A percentile compares a stretch with the other conserved stretches of the same genome.
Conservation (phyloP, 2,329 filamentous ascomycete genomes). For the Pseudogymnoascus sp. region DNA sequence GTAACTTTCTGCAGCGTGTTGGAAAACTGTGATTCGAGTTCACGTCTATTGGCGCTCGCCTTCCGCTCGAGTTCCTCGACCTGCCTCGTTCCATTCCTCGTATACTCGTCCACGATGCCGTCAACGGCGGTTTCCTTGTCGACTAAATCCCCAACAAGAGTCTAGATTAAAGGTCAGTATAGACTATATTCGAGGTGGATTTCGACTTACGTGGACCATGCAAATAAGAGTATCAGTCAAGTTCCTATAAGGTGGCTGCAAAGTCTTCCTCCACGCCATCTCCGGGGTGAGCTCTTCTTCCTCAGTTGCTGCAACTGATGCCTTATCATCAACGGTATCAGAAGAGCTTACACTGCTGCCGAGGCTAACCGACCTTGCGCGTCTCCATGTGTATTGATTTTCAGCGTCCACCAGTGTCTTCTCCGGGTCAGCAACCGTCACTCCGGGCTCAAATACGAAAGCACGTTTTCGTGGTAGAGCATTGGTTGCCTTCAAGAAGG, state of each 20-base stretch:
- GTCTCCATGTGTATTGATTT: not conserved
- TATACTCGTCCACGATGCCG: slow-evolving; percentile 23
- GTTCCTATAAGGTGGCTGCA: slow-evolving; percentile 24
- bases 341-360: slow-evolving; percentile 14
- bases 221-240: slow-evolving; percentile 20
- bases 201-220: slow-evolving; percentile 25
- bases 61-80: slow-evolving; percentile 16
- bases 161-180: slow-evolving; percentile 21
- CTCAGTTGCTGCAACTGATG: slow-evolving; percentile 2
- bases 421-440: slow-evolving; percentile 11
- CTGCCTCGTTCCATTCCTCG: slow-evolving; percentile 21
- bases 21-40: slow-evolving; percentile 9
- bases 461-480: not conserved
- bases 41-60: slow-evolving; percentile 12
- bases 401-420: slow-evolving; percentile 17
- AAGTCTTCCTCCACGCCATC: slow-evolving; percentile 21
- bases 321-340: not conserved
- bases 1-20: slow-evolving; percentile 9
- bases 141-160: slow-evolving; percentile 22
- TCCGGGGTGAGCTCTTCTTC: slow-evolving; percentile 8
- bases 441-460: not conserved
- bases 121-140: slow-evolving; percentile 24
- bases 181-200: not conserved
- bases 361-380: slow-evolving; percentile 15
- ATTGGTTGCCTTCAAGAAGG: not conserved